Base-by-base conservation (phyloP, 768 basidiomycete genomes). In the Pisolithus sp. region DNA sequence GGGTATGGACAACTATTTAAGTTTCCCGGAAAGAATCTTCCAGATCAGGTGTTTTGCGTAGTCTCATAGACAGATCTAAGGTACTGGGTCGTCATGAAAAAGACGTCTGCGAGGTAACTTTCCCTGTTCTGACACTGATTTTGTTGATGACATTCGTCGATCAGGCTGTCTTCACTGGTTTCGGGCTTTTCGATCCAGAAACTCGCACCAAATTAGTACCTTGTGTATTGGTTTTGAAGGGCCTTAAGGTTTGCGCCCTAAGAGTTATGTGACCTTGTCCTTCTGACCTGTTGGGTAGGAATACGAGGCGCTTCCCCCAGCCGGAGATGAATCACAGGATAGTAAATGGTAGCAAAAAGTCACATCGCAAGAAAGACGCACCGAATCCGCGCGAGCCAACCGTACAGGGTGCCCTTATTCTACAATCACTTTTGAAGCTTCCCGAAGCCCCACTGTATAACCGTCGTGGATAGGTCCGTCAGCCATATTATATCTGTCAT, bases 391-490 rank as follows among this genome's bases (percentile, higher is more conserved):
- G 81, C 39, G 85, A 83, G 61, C 82, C 85, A 7, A 88, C 81
- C 59, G 78, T 86, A 12, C 91, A 93, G 64, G 95, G 95, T 1
- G 87, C 89, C 3, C 68, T 97, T 17, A 69, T 99, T 12, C 68
- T 97, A 2, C 93, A 98, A 67, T 83, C 87, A 3, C 70, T 97
- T 53, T 76, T 97, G 23, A 78, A 76, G 28, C 75, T 96, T 21
- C 68, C 79, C 0, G 73, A 78, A 8, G n/a, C 82, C 86, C 2
- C 78, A 86, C 57, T 86, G 89, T 60, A 73, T 78, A 44, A 68
- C 80, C 21, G 81, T 93, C 4, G 69, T 85, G 21, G 76, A 85
- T 28, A 89, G 86, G 93, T 90, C 54, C 52, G 71, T 49, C 28
- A 13, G 0, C 21, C 40, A 37, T 9, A 47, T 23, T 57, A 50